These are phyloP conservation scores for Phytophthora pini DNA, from an alignment of 352 stramenopile species.

Conservation along the genomic window DNA sequence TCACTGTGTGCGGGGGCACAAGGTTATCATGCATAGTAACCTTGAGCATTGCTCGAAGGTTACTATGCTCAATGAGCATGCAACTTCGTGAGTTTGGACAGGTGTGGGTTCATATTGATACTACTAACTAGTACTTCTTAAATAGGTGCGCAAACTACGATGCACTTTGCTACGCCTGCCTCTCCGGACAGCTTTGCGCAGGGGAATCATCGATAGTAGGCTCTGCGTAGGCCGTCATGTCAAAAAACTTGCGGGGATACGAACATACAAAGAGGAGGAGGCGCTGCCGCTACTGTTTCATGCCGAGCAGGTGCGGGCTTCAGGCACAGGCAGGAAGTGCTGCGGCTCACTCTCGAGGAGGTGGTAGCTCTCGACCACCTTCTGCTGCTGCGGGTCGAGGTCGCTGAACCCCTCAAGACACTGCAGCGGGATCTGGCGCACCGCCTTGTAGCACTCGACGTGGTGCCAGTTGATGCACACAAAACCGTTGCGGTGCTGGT, in stretches of 20 bases:
- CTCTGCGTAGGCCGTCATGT: conserved; percentile 5
- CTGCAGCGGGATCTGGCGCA: conserved; percentile 60
- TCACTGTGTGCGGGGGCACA: too few species aligned
- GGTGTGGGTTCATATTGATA: conserved; percentile 29
- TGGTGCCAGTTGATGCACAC: conserved; percentile 89
- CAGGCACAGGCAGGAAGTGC: conserved; percentile 22
- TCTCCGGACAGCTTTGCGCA: too few species aligned
- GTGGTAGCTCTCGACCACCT: conserved; percentile 62
- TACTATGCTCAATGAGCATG: background rate
- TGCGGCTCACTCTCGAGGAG: conserved; percentile 21
- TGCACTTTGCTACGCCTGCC: conserved; percentile 6
- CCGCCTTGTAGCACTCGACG: conserved; percentile 77
- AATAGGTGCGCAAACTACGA: conserved; percentile 29
- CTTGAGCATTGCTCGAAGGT: too few species aligned
- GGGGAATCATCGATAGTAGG: background rate
- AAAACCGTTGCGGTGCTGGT: conserved; percentile 84
- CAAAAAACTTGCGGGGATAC: conserved; percentile 23
- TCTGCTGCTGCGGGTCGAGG: conserved; percentile 57
- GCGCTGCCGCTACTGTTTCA: conserved; percentile 14
- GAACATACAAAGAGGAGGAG: conserved; percentile 14
- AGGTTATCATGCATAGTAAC: too few species aligned
- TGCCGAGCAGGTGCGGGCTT: conserved; percentile 41
- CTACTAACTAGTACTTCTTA: conserved; percentile 24
- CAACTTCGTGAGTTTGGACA: conserved; percentile 18
- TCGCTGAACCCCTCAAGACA: conserved; percentile 79